Evolutionary conservation across 2,329 filamentous ascomycete genomes (phyloP), one percentile per base, ranked within the genome.

Genomic region (Claviceps fusiformis): DNA sequence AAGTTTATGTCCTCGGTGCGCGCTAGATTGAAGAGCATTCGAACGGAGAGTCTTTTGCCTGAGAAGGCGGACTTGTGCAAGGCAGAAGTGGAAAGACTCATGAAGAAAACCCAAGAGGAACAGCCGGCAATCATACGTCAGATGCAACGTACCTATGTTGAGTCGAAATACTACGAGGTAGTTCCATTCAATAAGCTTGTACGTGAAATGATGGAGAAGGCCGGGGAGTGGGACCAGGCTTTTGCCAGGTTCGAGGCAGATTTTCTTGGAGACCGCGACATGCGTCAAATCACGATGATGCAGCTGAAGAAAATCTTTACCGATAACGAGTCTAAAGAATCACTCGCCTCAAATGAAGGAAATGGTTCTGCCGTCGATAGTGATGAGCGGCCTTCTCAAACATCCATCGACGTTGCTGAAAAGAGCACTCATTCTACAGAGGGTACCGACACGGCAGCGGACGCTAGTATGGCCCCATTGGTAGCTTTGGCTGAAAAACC

Each of bases 221-320:
- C 92, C 4, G 84, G 90, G 24, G 89, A 91, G 60, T 98, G 93
- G 93, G 95, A 98, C 64, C 83, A 86, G 29, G 83, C 83, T 0
- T 98, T 98, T 71, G 78, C 83, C 55, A 87, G 93, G 54, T 97
- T 98, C 57, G 95, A 98, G 67, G 82, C 84, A 47, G 87, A 95
- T 62, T 98, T 92, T 71, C 86, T 98, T 63, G 92, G 92, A 0
- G 95, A 98, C 68, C 97, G 95, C 65, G 93, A 98, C 71, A 95
- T 98, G 64, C 82, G 90, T 59, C 84, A 93, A 63, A 75, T 98
- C 58, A 95, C 93, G 13, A 89, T 92, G 56, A 78, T 96, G 58
- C 95, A 98, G 66, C 75, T 98, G 56, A 92, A 88, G 67, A 95
- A 95, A 67, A 88, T 98, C 67, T 98, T 98, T 65, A 82, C 92